Conservation (phyloP, 1,284 basidiomycete species). For the Puccinia triticina region DNA sequence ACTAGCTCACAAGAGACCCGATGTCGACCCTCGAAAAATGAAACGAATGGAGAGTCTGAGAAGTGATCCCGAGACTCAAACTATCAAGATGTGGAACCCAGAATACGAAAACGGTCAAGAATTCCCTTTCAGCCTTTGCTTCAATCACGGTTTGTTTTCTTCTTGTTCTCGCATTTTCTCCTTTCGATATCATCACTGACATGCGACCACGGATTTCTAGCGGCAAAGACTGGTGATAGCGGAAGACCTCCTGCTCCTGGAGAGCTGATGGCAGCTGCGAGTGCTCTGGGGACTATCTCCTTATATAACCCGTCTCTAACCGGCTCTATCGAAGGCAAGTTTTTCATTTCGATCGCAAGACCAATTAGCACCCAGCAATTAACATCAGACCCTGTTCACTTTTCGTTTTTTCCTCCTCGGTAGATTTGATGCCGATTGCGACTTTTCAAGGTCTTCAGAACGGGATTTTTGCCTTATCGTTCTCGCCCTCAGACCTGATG, state of each 20-base stretch:
- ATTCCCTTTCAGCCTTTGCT: conserved; percentile 30
- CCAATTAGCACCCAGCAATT: not conserved
- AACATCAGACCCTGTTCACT: not conserved
- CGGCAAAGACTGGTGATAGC: conserved; percentile 24
- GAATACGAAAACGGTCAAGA: conserved; percentile 27
- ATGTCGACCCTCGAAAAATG: not conserved
- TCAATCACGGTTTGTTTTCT: conserved; percentile 35
- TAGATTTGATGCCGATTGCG: conserved; percentile 23
- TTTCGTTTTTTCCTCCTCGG: not conserved
- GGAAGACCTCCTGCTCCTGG: conserved; percentile 29
- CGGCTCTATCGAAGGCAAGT: conserved; percentile 7
- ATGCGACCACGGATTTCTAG: not conserved
- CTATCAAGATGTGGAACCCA: conserved; percentile 36
- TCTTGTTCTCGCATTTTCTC: not conserved
- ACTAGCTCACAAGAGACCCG: not conserved
- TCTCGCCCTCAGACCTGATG: conserved; percentile 31
- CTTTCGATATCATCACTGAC: not conserved
- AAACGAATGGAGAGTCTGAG: conserved; percentile 24
- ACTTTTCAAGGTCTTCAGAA: conserved; percentile 10
- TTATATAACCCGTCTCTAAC: conserved; percentile 20
- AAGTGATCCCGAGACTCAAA: conserved; percentile 25
- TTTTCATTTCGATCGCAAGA: not conserved
- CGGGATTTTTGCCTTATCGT: conserved; percentile 33
- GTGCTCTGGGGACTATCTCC: conserved; percentile 31
- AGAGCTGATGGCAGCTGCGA: conserved; percentile 34